A percentile compares a stretch with the other conserved stretches of the same genome.
Evolutionary conservation across 208 protist species (phyloP).

Genomic region (Angomonas deanei): DNA sequence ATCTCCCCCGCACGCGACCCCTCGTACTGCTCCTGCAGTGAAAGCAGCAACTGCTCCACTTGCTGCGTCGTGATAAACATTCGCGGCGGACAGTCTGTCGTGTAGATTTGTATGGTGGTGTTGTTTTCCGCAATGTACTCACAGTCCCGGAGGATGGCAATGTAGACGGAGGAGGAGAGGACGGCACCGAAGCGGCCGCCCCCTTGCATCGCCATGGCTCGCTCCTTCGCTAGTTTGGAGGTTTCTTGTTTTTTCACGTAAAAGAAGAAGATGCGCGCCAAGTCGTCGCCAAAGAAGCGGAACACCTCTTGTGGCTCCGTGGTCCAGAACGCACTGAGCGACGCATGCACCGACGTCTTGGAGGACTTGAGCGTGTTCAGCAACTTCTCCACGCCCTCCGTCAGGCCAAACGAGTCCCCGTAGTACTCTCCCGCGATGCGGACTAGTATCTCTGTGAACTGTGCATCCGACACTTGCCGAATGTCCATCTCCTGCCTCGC

Average conservation of each 20-base stretch:
- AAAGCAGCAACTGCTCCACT: constrained; percentile 23
- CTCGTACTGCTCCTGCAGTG: constrained; percentile 15
- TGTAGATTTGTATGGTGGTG: background rate
- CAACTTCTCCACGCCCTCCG: constrained; percentile 44
- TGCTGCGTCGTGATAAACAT: constrained; percentile 41
- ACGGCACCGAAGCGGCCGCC: constrained; percentile 61
- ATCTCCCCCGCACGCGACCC: constrained; percentile 31
- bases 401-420: constrained; percentile 21
- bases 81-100: constrained; percentile 12
- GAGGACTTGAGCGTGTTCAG: constrained; percentile 20
- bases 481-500: constrained; percentile 78
- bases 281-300: constrained; percentile 59
- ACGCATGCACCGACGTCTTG: constrained; percentile 3
- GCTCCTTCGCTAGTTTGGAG: constrained; percentile 27
- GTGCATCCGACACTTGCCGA: constrained; percentile 41
- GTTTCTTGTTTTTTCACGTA: constrained; percentile 68
- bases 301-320: constrained; percentile 52
- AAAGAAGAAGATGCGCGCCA: constrained; percentile 76
- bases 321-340: constrained; percentile 27
- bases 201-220: constrained; percentile 35
- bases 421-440: constrained; percentile 39
- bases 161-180: constrained; percentile 38
- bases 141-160: constrained; percentile 68
- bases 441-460: constrained; percentile 78
- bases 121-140: constrained; percentile 6